Base-by-base conservation (phyloP, 2,329 filamentous ascomycete genomes). In the Aureobasidium sp. region DNA sequence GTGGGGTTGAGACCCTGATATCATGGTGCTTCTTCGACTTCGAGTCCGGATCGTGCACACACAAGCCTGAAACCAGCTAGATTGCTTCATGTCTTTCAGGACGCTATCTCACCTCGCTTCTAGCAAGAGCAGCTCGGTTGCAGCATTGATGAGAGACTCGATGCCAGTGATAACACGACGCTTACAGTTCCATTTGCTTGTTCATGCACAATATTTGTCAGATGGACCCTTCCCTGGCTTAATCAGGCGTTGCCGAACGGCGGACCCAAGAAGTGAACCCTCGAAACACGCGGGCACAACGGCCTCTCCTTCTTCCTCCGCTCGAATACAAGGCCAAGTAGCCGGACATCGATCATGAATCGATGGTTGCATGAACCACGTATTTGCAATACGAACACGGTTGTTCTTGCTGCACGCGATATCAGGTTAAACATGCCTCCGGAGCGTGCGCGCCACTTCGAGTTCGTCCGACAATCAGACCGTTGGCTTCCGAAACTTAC, bases 121-220 rank as follows among this genome's bases (percentile, higher is more conserved):
- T 42, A 36, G 22, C 49, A 53, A 27, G 49, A 29, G 7, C 49
- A 53, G 49, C 36, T 53, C 49, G 49, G 49, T 53, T 53, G 36
- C 34, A 53, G 31, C 48, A 14, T 34, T 7, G 12, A 22, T n/a
- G 29, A 15, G 34, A 22, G 36, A 34, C 17, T 55, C 12, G 36
- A 42, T 34, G 39, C 7, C 25, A 55, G 37, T 29, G 52, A 55
- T 31, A 55, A 20, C 36, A 20, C 37, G 37, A 25, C 37, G 39
- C 52, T 44, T 55, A 55, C 36, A 42, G 15, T 55, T 55, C 25
- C 12, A 42, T n/a, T 55, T 55, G 37, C 52, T 55, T 41, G 36
- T 44, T 37, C 57, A 60, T 60, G 57, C 45, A 60, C 11, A 51
- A 25, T 22, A 60, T 60, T 60, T 60, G 57, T 60, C 57, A 60